Evolutionary conservation across 805 yeast species (phyloP).

Genomic region (Yarrowia osloensis): DNA sequence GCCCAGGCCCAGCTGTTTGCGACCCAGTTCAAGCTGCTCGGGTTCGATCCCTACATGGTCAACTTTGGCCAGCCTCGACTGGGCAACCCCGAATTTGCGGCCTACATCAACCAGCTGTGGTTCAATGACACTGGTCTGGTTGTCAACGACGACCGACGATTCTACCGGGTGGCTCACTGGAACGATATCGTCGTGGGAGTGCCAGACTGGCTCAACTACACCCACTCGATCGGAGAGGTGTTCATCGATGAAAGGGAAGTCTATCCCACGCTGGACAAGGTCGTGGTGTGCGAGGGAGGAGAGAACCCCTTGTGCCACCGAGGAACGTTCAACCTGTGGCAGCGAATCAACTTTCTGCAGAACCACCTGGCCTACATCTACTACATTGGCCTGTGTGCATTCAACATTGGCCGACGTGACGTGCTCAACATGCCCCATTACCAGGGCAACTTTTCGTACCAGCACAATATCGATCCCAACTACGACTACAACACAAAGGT

Average conservation of each 20-base stretch:
- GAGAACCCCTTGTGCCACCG: slow-evolving; percentile 31
- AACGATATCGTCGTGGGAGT: slow-evolving; percentile 9
- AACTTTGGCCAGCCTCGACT: slow-evolving; percentile 13
- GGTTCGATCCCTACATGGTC: slow-evolving; percentile 2
- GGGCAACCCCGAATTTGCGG: slow-evolving; percentile 13
- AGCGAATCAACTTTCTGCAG: slow-evolving; percentile 18
- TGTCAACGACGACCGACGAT: background rate
- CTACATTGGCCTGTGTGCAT: slow-evolving; percentile 20
- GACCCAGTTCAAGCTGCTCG: background rate
- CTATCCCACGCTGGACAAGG: background rate
- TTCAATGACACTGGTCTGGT: slow-evolving; percentile 1
- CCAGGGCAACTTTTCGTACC: slow-evolving; percentile 13
- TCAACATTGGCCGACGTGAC: slow-evolving; percentile 4
- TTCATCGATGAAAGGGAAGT: background rate
- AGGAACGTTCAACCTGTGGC: slow-evolving; percentile 6
- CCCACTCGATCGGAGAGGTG: slow-evolving; percentile 15
- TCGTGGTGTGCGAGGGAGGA: slow-evolving; percentile 16
- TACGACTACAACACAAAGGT: background rate
- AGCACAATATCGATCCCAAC: background rate
- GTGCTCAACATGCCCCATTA: background rate
- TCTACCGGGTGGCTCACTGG: slow-evolving; percentile 16
- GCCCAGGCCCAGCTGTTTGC: slow-evolving; percentile 21
- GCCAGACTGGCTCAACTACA: slow-evolving; percentile 13
- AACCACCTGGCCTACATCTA: slow-evolving; percentile 20
- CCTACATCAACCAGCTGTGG: slow-evolving; percentile 10